Evolutionary conservation across 352 stramenopile genomes (phyloP).

Genomic region (Pythium phragmitis): DNA sequence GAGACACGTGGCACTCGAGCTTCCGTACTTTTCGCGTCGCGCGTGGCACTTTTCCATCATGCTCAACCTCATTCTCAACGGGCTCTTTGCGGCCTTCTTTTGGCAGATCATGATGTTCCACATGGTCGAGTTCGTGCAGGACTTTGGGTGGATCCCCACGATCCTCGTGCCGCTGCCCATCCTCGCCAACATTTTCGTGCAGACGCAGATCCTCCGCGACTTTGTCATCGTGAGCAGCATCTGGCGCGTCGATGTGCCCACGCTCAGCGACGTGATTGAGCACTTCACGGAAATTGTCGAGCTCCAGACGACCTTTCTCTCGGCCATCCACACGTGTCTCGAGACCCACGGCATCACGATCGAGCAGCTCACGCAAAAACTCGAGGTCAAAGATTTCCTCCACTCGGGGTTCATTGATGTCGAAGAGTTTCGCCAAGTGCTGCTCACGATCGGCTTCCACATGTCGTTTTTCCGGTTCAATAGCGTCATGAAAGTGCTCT

Average conservation of each 20-base stretch:
- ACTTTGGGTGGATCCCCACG: slow-evolving; percentile 11
- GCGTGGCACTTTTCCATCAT: slow-evolving; percentile 28
- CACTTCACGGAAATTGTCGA: slow-evolving; percentile 21
- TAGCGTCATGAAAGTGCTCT: slow-evolving; percentile 27
- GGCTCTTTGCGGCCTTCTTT: slow-evolving; percentile 24
- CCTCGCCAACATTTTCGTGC: slow-evolving; percentile 20
- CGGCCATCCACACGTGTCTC: slow-evolving; percentile 14
- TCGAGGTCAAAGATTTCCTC: slow-evolving; percentile 5
- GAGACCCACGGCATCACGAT: slow-evolving; percentile 6
- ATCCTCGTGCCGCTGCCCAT: slow-evolving; percentile 20
- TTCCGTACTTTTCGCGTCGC: slow-evolving; percentile 23
- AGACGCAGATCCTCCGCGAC: slow-evolving; percentile 19
- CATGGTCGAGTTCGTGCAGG: slow-evolving; percentile 9
- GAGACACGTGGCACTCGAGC: neutral
- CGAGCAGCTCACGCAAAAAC: slow-evolving; percentile 2
- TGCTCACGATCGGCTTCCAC: slow-evolving; percentile 19
- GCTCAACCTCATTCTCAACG: slow-evolving; percentile 25
- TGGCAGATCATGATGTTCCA: slow-evolving; percentile 27
- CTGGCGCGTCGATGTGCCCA: slow-evolving; percentile 20
- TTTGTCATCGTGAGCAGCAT: slow-evolving; percentile 27
- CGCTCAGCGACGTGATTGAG: slow-evolving; percentile 22
- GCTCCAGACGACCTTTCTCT: slow-evolving; percentile 16
- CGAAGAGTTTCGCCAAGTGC: slow-evolving; percentile 24
- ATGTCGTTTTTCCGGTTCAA: slow-evolving; percentile 28
- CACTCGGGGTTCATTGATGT: slow-evolving; percentile 18